A percentile compares a stretch with the other conserved stretches of the same genome.
phyloP scores from a whole-genome alignment of 2,329 filamentous ascomycete genomes.

The Cyphellophora europaea region DNA sequence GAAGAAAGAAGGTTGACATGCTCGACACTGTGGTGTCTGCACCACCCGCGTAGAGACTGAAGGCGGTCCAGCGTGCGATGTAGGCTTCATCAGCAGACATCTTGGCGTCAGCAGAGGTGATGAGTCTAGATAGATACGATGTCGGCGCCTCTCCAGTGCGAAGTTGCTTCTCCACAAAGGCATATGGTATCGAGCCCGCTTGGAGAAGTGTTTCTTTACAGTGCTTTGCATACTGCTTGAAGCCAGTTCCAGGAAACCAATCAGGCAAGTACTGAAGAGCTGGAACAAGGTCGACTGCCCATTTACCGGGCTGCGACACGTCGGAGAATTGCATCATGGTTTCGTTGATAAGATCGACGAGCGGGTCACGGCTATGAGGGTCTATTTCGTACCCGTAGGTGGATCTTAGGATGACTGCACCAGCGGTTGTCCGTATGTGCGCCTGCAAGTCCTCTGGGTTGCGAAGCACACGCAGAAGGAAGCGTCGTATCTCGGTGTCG shows the following conservation, averaged over 20 bases:
- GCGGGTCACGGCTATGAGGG: constrained; percentile 28
- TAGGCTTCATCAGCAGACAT: constrained; percentile 27
- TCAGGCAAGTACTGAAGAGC: constrained; percentile 32
- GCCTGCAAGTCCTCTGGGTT: constrained; percentile 28
- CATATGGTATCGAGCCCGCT: constrained; percentile 31
- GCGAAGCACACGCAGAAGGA: constrained; percentile 33
- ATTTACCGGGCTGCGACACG: constrained; percentile 33
- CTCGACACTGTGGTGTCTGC: constrained; percentile 35
- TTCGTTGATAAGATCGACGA: constrained; percentile 32
- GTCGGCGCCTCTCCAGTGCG: constrained; percentile 19
- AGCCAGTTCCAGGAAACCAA: constrained; percentile 37
- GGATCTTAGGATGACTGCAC: constrained; percentile 34
- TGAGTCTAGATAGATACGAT: constrained; percentile 33
- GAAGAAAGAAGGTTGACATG: constrained; percentile 38
- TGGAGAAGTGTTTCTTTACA: constrained; percentile 25
- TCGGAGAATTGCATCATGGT: constrained; percentile 32
- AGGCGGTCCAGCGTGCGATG: constrained; percentile 34
- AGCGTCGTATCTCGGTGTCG: constrained; percentile 35
- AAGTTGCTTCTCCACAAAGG: constrained; percentile 34
- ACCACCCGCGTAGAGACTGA: constrained; percentile 33
- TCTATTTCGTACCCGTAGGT: constrained; percentile 38
- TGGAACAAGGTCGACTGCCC: constrained; percentile 38
- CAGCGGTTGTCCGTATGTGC: constrained; percentile 34
- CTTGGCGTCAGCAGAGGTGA: constrained; percentile 22
- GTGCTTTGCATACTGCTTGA: constrained; percentile 31